Percentiles rank a stretch among this genome's conserved stretches.
These are phyloP conservation scores for Xanthoceras sorbifolium DNA, from an alignment of 345 rosid genomes.

Conservation along the genomic window DNA sequence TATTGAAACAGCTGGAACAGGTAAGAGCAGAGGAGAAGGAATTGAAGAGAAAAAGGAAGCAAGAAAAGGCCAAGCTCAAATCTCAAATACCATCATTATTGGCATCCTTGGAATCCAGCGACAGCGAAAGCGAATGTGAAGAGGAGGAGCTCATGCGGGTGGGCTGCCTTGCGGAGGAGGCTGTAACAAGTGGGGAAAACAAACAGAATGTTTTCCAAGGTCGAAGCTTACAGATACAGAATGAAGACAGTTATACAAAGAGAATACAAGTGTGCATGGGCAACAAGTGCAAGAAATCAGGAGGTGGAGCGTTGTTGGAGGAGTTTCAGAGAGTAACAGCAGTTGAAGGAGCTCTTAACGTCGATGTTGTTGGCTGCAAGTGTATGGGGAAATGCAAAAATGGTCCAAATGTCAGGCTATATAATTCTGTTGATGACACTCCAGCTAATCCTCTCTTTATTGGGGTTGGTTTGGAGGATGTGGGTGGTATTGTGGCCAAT, in stretches of 20 bases:
- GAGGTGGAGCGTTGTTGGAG: conserved; percentile 52
- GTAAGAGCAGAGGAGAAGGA: conserved; percentile 60
- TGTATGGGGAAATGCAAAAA: conserved; percentile 80
- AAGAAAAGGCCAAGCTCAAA: conserved; percentile 50
- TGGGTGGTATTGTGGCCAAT: conserved; percentile 49
- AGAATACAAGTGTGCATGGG: conserved; percentile 82
- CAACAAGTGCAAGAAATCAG: conserved; percentile 66
- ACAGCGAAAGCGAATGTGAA: conserved; percentile 51
- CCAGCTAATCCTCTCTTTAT: conserved; percentile 55
- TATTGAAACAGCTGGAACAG: conserved; percentile 49
- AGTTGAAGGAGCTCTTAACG: conserved; percentile 29
- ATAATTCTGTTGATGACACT: conserved; percentile 22
- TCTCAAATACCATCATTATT: conserved; percentile 28
- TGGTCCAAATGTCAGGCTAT: conserved; percentile 65
- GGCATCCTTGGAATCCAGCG: conserved; percentile 46
- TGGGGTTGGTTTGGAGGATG: conserved; percentile 73
- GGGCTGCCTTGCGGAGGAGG: no score
- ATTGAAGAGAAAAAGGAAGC: conserved; percentile 52
- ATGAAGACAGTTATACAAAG: conserved; percentile 12
- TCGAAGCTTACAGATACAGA: neutral
- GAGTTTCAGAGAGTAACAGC: conserved; percentile 58
- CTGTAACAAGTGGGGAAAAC: conserved; percentile 1
- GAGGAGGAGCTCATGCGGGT: no score
- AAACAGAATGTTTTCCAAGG: neutral
- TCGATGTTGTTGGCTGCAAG: conserved; percentile 59